Base-by-base conservation (phyloP, 345 rosid genomes). In the Gossypium thurberi region DNA sequence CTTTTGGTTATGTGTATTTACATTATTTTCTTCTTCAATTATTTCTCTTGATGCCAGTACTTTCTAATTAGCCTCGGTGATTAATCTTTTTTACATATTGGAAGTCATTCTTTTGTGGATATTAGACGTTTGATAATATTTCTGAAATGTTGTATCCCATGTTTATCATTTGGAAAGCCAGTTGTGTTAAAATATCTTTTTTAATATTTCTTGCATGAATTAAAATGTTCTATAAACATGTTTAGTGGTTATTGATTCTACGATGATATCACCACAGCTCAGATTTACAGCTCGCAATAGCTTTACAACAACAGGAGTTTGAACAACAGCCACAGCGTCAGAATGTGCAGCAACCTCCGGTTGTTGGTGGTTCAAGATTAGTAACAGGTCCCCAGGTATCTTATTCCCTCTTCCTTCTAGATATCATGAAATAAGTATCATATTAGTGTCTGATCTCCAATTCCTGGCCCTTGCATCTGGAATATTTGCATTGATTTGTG, bases 281-380 rank as follows among this genome's bases (percentile, higher is more conserved):
- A 75, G 99, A 96, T 87, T 87, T 93, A 69, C 97, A 93, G 85
- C 82, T 89, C 58, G 99, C 99, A 65, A 96, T 96, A 80, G 99
- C 97, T 66, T 81, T 96, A 80, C 99, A 96, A 76, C 99, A 96
- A 60, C 91, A 91, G 76, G 99, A 96, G 88, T 93, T 88, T 68
- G 99, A 90, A 74, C 94, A 89, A 43, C 98, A 85, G 79, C 87
- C 80, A 1, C 94, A 86, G 69, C 90, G 85, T 59, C 80, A 86
- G 43, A 83, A 78, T 78, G 28, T 73, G 51, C 90, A 86, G 72
- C 97, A 86, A 81, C 80, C 90, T 73, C 64, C 95, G 2, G 9
- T 48, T 44, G 65, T 69, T 57, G 85, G 86, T 51, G 75, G 79
- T 50, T 89, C 97, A 12, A 84, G 95, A 84, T 80, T 95, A 74